Evolutionary conservation across 192 early-diverging fungal species (phyloP).

Genomic region (Entomortierella lignicola): DNA sequence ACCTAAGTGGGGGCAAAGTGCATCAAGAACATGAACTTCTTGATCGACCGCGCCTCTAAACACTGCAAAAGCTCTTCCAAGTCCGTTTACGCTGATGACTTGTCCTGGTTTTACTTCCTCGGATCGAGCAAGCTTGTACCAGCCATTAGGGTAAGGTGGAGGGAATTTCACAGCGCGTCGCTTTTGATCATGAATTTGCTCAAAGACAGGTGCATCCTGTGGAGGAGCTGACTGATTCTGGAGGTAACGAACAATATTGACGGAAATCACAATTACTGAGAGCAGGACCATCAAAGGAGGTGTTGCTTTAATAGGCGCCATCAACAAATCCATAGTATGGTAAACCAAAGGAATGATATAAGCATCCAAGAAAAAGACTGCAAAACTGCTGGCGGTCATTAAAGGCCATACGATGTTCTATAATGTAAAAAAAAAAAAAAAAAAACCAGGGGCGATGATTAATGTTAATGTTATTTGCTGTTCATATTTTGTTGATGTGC

Average conservation of each 20-base stretch:
- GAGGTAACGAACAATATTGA: slow-evolving; percentile 13
- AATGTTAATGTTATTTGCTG: too few relatives aligned
- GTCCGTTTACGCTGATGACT: slow-evolving; percentile 46
- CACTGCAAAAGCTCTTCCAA: slow-evolving; percentile 42
- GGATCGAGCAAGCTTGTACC: slow-evolving; percentile 43
- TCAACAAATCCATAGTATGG: background rate
- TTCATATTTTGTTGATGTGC: too few relatives aligned
- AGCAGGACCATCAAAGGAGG: slow-evolving; percentile 33
- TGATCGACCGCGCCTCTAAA: slow-evolving; percentile 34
- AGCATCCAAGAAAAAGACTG: slow-evolving; percentile 38
- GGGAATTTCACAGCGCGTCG: slow-evolving; percentile 40
- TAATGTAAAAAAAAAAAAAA: too few relatives aligned
- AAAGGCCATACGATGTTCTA: slow-evolving; percentile 50
- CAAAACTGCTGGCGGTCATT: slow-evolving; percentile 41
- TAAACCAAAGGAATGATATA: slow-evolving; percentile 16
- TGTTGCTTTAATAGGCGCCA: slow-evolving; percentile 13
- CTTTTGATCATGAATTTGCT: slow-evolving; percentile 51
- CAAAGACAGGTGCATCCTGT: slow-evolving; percentile 31
- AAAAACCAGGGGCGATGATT: too few relatives aligned
- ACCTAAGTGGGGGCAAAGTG: slow-evolving; percentile 48
- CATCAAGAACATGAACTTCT: slow-evolving; percentile 43
- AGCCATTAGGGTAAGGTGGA: slow-evolving; percentile 47
- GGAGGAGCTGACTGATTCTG: slow-evolving; percentile 11
- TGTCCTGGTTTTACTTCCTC: slow-evolving; percentile 47
- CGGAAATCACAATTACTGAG: background rate